phyloP scores from a whole-genome alignment of 2,329 filamentous ascomycete genomes.

The Botrytis tulipae region DNA sequence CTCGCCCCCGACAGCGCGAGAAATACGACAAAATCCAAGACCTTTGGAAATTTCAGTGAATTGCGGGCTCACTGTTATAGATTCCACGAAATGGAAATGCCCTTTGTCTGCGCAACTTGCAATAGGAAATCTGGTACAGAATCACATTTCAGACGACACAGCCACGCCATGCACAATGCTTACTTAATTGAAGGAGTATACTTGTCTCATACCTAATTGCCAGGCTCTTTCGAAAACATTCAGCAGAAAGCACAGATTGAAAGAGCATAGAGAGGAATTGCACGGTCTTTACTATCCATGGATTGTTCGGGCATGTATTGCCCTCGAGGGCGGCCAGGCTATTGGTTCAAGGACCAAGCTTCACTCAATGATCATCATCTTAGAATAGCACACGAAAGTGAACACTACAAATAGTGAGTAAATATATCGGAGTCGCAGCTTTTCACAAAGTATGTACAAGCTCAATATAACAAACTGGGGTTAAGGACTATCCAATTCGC shows the following conservation, averaged over 20 bases:
- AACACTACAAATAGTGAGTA: not conserved
- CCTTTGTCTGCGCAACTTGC: not conserved
- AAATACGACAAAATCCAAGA: too few species aligned
- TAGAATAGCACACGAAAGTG: not conserved
- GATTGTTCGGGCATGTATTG: too few species aligned
- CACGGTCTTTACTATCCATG: too few species aligned
- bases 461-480: not conserved
- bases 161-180: not conserved
- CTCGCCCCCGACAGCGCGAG: too few species aligned
- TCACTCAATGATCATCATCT: not conserved
- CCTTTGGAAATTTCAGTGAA: too few species aligned
- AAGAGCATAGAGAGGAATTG: too few species aligned
- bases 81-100: too few species aligned
- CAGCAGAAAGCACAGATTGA: too few species aligned
- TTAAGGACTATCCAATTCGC: not conserved
- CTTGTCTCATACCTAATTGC: not conserved
- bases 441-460: not conserved
- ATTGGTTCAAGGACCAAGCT: not conserved
- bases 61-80: too few species aligned
- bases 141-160: not conserved
- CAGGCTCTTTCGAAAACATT: too few species aligned
- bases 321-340: not conserved
- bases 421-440: not conserved
- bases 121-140: accelerated
- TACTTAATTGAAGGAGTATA: too few species aligned